phyloP scores from a whole-genome alignment of 768 basidiomycete species.

The Rhizopogon roseolus region DNA sequence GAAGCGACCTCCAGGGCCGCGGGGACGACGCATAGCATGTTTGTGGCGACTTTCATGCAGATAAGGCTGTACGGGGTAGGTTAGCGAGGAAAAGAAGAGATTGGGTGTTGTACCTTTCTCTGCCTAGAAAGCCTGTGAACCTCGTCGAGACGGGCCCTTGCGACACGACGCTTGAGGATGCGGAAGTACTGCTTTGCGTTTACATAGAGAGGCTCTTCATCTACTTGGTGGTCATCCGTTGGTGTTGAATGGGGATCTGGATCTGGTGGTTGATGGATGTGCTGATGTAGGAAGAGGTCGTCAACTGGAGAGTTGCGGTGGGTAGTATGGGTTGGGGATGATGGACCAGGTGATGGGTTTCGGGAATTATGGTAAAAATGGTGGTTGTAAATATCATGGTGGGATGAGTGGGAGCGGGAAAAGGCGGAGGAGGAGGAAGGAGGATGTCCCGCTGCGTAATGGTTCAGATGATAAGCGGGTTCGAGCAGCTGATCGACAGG shows the following conservation, averaged over 20 bases:
- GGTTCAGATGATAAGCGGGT: constrained; percentile 44
- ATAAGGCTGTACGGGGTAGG: constrained; percentile 65
- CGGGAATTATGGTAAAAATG: constrained; percentile 20
- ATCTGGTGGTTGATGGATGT: constrained; percentile 11
- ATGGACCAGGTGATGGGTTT: constrained; percentile 26
- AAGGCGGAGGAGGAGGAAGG: constrained; percentile 17
- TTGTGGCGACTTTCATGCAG: constrained; percentile 97
- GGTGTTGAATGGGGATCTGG: background rate
- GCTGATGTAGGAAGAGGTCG: constrained; percentile 28
- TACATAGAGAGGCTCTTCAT: constrained; percentile 98
- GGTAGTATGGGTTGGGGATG: constrained; percentile 22
- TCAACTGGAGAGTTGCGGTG: constrained; percentile 22
- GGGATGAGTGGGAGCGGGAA: constrained; percentile 14
- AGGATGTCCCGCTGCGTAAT: constrained; percentile 8
- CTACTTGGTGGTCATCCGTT: constrained; percentile 44
- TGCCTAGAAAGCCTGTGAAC: constrained; percentile 88
- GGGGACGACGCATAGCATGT: constrained; percentile 95
- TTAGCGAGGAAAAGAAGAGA: background rate
- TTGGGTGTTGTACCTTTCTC: constrained; percentile 61
- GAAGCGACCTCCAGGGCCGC: constrained; percentile 96
- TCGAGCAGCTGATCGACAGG: constrained; percentile 61
- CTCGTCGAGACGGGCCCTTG: constrained; percentile 89
- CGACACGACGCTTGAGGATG: constrained; percentile 92
- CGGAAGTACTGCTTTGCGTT: constrained; percentile 99
- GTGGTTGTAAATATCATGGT: constrained; percentile 17